Evolutionary conservation across 441 rosid species (phyloP).

Genomic region (Brassica hybrid): DNA sequence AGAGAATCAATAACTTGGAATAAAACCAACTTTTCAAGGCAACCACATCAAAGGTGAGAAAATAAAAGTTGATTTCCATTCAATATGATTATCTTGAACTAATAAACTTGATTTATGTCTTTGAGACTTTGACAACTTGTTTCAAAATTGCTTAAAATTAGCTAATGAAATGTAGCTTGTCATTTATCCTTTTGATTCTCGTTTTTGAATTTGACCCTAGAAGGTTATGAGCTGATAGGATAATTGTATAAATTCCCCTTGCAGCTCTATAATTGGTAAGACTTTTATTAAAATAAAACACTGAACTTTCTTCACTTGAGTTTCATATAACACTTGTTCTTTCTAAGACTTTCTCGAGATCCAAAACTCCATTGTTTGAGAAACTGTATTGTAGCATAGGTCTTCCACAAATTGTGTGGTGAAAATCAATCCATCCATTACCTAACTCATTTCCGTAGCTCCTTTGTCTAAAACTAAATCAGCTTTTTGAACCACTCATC

Average conservation of each 20-base stretch:
- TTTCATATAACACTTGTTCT: not conserved
- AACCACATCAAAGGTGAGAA: not conserved
- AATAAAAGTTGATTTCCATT: not conserved
- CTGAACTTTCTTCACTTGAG: not conserved
- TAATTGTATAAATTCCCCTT: not conserved
- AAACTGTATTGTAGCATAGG: not conserved
- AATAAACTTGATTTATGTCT: not conserved
- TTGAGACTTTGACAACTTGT: not conserved
- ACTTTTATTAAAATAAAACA: not conserved
- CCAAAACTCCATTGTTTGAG: not conserved
- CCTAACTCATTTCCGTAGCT: not conserved
- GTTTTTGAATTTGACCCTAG: not conserved
- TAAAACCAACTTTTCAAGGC: not conserved
- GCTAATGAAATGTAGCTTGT: not conserved
- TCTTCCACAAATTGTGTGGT: not conserved
- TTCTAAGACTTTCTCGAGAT: not conserved
- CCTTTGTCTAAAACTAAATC: not conserved
- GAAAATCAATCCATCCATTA: not conserved
- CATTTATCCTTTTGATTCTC: not conserved
- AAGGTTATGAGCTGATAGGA: not conserved
- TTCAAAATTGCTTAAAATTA: not conserved
- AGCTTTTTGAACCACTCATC: not conserved
- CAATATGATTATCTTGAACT: not conserved
- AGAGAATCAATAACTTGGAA: not conserved
- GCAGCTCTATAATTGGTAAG: not conserved